Evolutionary conservation across 2,329 filamentous ascomycete genomes (phyloP), one percentile per base, ranked within the genome.

Genomic region (Plenodomus lindquistii): DNA sequence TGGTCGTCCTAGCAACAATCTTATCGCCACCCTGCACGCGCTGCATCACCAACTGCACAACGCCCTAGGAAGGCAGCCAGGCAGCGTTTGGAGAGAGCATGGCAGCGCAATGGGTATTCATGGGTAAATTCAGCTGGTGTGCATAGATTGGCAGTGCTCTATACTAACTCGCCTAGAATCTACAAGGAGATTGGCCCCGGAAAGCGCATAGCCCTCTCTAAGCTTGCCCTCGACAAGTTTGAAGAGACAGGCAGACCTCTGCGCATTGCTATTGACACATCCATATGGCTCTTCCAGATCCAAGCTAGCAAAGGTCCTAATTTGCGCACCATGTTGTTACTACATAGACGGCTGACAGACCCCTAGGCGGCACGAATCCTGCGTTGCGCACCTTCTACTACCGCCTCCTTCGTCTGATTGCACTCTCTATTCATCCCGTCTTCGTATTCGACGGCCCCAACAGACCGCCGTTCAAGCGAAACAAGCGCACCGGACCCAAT

Each of bases 201-300:
- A 45, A 81, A 88, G 65, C 84, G 92, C 50, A 79, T 95, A 45
- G 87, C 94, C 16, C 80, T 99, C 9, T 85, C 89, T 27, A 95
- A 90, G 66, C 81, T 97, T 42, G 88, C 92, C 22, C 80, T 91
- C 38, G 84, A 91, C 40, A 87, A 89, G 59, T 83, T 95, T 55
- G 84, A 91, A 63, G 73, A 80, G 44, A 85, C 84, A 10, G 81
- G 82, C 19, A 82, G 86, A 1, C 92, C 92, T 0, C 78, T 97
- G 35, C 87, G 92, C 35, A 80, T 99, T 39, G 94, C 94, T 34
- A 88, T 99, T 56, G 94, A 99, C 69, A 88, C 96, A 60, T 91
- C 91, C 2, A 97, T 99, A 67, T 99, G 94, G 94, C 88, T 96
- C 37, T 97, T 96, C 66, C 94, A 99, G 66, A 87, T 87, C 11